Evolutionary conservation across 768 basidiomycete genomes (phyloP).

Genomic region (Tricholoma sp.): DNA sequence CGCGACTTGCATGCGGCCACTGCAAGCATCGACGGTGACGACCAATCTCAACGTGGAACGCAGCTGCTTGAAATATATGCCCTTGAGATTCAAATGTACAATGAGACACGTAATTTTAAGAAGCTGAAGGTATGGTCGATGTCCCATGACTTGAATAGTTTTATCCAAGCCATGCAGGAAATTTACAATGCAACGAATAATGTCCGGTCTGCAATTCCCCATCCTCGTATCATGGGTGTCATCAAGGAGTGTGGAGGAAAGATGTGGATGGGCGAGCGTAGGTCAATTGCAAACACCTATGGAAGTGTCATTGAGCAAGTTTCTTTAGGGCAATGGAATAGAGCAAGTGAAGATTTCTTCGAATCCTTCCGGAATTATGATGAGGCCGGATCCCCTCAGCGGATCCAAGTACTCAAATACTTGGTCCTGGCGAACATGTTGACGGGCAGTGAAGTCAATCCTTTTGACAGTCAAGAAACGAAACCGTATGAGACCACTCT

Average conservation of each 20-base stretch:
- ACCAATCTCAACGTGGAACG: slow-evolving; percentile 91
- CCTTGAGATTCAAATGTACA: slow-evolving; percentile 99
- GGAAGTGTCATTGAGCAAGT: neutral
- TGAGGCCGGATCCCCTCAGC: slow-evolving; percentile 92
- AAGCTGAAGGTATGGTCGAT: slow-evolving; percentile 72
- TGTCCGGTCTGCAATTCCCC: slow-evolving; percentile 94
- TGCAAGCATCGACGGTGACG: slow-evolving; percentile 57
- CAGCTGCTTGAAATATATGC: slow-evolving; percentile 96
- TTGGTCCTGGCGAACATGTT: slow-evolving; percentile 97
- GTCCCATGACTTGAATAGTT: neutral
- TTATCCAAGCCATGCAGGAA: slow-evolving; percentile 47
- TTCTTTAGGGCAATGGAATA: slow-evolving; percentile 83
- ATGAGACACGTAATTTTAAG: slow-evolving; percentile 92
- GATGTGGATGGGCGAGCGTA: slow-evolving; percentile 99
- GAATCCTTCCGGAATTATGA: slow-evolving; percentile 99
- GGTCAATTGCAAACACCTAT: slow-evolving; percentile 17
- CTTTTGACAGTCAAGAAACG: slow-evolving; percentile 98
- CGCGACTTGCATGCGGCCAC: slow-evolving; percentile 71
- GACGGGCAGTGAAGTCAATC: slow-evolving; percentile 97
- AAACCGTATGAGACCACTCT: slow-evolving; percentile 76
- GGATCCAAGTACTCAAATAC: slow-evolving; percentile 98
- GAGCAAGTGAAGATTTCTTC: slow-evolving; percentile 97
- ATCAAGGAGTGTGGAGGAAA: slow-evolving; percentile 99
- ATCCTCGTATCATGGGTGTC: slow-evolving; percentile 97
- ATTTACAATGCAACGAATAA: slow-evolving; percentile 94